Base-by-base conservation (phyloP, 257 asterid genomes). In the Solanum arcanum region DNA sequence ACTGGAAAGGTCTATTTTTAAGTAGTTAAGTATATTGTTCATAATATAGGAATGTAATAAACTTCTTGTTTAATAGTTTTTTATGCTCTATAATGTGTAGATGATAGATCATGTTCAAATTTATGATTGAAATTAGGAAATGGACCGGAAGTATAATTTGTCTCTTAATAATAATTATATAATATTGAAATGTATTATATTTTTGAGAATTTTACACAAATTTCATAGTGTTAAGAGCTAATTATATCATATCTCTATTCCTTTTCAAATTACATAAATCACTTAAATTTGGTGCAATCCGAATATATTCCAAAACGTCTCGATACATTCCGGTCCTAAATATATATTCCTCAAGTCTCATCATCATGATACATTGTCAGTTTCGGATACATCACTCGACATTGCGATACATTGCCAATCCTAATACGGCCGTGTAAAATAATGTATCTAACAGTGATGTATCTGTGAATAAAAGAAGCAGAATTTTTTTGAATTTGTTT, bases 161-260 rank as follows among this genome's bases (percentile, higher is more conserved):
- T 20, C 49, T 35, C 16, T 73, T 35, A 73, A 35, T 35, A 27
- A 68, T 37, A 37, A 37, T 37, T 49, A 49, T 59, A 59, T n/a
- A 62, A 15, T 62, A 5, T 8, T 8, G 66, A 62, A 62, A 62
- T 62, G 7, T 60, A 60, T 60, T 60, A 62, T 73, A 73, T 33
- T 33, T 70, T 73, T 18, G 62, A 1, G 0, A 52, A 0, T 52
- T 52, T 52, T 52, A 52, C 62, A 52, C 23, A 52, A 52, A 52
- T 16, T 52, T 6, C 10, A 52, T 16, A 52, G 23, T 52, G 10
- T 52, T 16, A 52, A 52, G 62, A 52, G 10, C 1, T 52, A 52
- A 52, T 52, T 16, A 16, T 3, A 52, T 52, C 4, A 0, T 52
- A 52, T 16, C 0, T 0, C 10, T 16, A 2, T 4, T 16, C 9